Conservation (phyloP, 768 basidiomycete genomes). For the Termitomyces sp. region DNA sequence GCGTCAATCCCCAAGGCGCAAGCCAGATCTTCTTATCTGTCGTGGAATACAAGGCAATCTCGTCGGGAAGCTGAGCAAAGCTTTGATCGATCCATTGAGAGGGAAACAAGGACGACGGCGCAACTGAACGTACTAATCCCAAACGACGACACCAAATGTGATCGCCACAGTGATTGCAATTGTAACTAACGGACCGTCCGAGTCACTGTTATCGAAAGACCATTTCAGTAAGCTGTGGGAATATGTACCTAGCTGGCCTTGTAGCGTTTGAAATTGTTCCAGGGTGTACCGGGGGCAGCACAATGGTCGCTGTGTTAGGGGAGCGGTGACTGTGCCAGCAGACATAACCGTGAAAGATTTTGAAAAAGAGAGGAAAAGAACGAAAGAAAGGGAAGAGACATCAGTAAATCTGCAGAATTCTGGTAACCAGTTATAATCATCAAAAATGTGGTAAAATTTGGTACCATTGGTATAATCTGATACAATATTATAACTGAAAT, state of each 20-base stretch:
- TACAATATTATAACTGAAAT: too few species aligned
- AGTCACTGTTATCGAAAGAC: neutral
- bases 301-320: conserved; percentile 14
- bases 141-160: conserved; percentile 27
- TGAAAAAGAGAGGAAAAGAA: neutral
- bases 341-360: neutral
- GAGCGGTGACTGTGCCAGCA: neutral
- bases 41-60: conserved; percentile 22
- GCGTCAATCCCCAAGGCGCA: conserved; percentile 21
- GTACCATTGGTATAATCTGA: too few species aligned
- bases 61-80: conserved; percentile 25
- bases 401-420: too few species aligned
- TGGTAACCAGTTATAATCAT: too few species aligned
- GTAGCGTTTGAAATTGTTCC: conserved; percentile 15
- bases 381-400: neutral
- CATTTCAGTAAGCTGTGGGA: neutral
- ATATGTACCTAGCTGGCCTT: conserved; percentile 14
- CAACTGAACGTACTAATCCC: conserved; percentile 27
- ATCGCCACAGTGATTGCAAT: conserved; percentile 24
- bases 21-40: conserved; percentile 20
- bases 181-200: conserved; percentile 9
- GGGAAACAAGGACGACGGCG: neutral
- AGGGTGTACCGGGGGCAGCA: conserved; percentile 19
- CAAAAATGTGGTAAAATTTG: too few species aligned
- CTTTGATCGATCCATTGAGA: conserved; percentile 10